Evolutionary conservation across 176 grass and related monocot species (phyloP), one percentile per base, ranked within the genome.

Genomic region (Lolium rigidum): DNA sequence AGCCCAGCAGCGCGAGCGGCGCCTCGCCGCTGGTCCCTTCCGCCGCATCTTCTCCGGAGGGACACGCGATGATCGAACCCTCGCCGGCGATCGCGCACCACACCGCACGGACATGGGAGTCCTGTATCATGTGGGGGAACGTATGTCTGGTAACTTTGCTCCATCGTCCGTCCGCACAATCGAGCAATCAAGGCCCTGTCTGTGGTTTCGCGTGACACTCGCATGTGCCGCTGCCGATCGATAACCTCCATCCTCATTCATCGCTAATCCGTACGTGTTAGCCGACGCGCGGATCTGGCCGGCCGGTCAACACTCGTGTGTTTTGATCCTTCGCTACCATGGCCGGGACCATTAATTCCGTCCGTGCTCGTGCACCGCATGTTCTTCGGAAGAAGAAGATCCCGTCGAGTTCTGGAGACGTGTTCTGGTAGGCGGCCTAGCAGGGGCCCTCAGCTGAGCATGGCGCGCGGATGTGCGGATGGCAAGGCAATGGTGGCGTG

Each of bases 231-330:
- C 80, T 49, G 73, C 26, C 26, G 26, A 28, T 28, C 1, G 26
- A 28, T 28, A 28, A 28, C 26, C 26, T 28, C 26, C 26, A 28
- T 28, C 26, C 26, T 28, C 26, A 28, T 28, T 28, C 56, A 51
- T 77, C 35, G 5, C 26, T 52, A 39, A 73, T 7, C 46, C 28
- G 46, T n/a, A n/a, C n/a, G n/a, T 71, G 38, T 38, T 8, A 15
- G 9, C 41, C 10, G 41, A 43, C 61, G 62, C 11, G 80, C 52
- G 73, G 79, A 1, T 31, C 70, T 43, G 83, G 62, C 78, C 31
- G 83, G 63, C 78, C 52, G 28, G 88, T 86, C 88, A 69, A 81
- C 60, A 52, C 78, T 54, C 78, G 78, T 76, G 58, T 38, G 4
- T 39, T 26, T 6, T 24, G 1, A 24, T 31, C 14, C 84, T 26